A percentile compares a stretch with the other conserved stretches of the same genome.
These are phyloP conservation scores for Phytophthora agathidicida DNA, from an alignment of 352 stramenopile species.

Conservation along the genomic window DNA sequence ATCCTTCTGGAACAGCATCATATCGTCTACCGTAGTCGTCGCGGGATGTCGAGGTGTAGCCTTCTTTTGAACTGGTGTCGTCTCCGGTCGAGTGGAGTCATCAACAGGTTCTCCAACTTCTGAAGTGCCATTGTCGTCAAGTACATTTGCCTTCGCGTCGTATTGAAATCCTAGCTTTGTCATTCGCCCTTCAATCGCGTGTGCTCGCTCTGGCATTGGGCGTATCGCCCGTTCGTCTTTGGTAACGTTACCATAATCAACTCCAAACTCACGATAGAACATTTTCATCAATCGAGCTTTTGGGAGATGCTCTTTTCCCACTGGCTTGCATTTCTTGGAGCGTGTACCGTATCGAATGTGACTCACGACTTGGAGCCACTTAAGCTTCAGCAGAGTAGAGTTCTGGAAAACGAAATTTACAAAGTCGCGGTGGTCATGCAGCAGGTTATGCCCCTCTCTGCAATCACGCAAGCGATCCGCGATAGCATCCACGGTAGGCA, in stretches of 20 bases:
- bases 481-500: conserved; percentile 41
- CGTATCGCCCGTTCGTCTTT: neutral
- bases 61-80: conserved; percentile 6
- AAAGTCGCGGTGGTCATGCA: conserved; percentile 52
- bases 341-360: conserved; percentile 43
- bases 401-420: conserved; percentile 74
- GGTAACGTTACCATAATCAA: neutral
- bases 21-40: conserved; percentile 25
- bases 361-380: conserved; percentile 63
- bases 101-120: conserved; percentile 1
- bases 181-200: conserved; percentile 49
- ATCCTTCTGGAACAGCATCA: conserved; percentile 24
- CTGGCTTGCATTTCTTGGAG: neutral
- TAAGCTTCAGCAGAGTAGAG: conserved; percentile 41
- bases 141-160: conserved; percentile 19
- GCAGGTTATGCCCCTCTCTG: conserved; percentile 35
- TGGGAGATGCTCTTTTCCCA: neutral
- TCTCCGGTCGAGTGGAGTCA: conserved; percentile 15
- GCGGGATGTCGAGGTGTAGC: neutral
- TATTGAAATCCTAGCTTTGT: conserved; percentile 51
- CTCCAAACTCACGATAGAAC: conserved; percentile 50
- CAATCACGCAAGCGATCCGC: conserved; percentile 46
- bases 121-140: neutral
- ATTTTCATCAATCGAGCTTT: conserved; percentile 27
- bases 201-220: conserved; percentile 47